A percentile compares a stretch with the other conserved stretches of the same genome.
Conservation (phyloP, 495 filamentous ascomycete species). For the Penicillium malachiteum region DNA sequence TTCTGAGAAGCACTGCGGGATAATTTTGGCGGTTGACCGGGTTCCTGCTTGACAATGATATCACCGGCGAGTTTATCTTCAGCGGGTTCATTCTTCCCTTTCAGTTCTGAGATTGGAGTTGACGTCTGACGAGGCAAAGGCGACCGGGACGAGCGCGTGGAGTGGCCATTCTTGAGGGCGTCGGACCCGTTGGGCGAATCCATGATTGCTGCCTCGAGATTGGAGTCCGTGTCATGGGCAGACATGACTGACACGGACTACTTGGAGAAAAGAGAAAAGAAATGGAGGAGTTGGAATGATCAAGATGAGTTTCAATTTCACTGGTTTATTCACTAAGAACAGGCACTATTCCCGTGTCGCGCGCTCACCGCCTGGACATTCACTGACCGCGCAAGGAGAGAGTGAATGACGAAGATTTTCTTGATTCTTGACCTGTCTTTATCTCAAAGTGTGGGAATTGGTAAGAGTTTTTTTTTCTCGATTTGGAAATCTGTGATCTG, state of each 20-base stretch:
- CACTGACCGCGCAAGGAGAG: neutral
- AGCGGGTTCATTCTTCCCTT: neutral
- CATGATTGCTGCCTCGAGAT: constrained; percentile 16
- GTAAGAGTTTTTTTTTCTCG: too few relatives aligned
- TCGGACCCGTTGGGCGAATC: constrained; percentile 16
- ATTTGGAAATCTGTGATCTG: neutral
- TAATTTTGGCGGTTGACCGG: constrained; percentile 69
- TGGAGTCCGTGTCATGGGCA: constrained; percentile 45
- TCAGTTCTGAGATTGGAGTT: constrained; percentile 2
- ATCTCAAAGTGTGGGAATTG: too few relatives aligned
- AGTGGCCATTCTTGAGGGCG: constrained; percentile 14
- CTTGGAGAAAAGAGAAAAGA: constrained; percentile 5
- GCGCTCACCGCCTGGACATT: constrained; percentile 17
- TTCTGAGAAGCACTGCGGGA: constrained; percentile 75
- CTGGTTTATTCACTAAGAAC: constrained; percentile 9
- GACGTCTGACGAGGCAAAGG: constrained; percentile 9
- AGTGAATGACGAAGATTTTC: too few relatives aligned
- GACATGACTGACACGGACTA: constrained; percentile 49
- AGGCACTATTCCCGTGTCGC: constrained; percentile 6
- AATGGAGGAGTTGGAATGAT: neutral
- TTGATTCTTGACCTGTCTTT: too few relatives aligned
- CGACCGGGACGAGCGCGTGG: constrained; percentile 11
- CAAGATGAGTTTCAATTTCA: constrained; percentile 7
- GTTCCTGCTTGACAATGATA: constrained; percentile 62
- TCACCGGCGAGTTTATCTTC: constrained; percentile 54